Conservation (phyloP, 441 rosid genomes). For the Populus trichocarpa region DNA sequence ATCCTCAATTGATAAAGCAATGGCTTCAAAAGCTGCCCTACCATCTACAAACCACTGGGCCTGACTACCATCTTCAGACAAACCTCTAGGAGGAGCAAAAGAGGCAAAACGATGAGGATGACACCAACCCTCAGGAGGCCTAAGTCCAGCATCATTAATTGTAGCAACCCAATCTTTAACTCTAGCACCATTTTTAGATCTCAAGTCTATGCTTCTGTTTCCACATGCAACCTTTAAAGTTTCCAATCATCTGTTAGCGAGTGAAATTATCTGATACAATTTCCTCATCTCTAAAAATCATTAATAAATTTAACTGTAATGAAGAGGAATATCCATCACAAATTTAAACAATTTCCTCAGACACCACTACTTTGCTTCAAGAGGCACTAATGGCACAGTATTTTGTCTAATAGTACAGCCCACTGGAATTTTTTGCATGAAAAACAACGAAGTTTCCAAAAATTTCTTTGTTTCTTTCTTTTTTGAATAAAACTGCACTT, state of each 20-base stretch:
- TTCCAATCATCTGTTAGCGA: slow-evolving; percentile 41
- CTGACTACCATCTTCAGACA: slow-evolving; percentile 93
- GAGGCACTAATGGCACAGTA: background rate
- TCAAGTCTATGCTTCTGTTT: slow-evolving; percentile 78
- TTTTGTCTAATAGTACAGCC: background rate
- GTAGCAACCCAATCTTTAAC: slow-evolving; percentile 97
- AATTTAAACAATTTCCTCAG: background rate
- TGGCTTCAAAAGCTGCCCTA: slow-evolving; percentile 85
- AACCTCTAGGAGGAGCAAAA: slow-evolving; percentile 97
- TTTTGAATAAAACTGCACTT: background rate
- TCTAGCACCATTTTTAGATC: slow-evolving; percentile 72
- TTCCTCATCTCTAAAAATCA: slow-evolving; percentile 21
- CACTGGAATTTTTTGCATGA: background rate
- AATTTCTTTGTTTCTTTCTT: too few species aligned
- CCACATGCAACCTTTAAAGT: slow-evolving; percentile 86
- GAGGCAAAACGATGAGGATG: slow-evolving; percentile 99
- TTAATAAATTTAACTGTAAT: slow-evolving; percentile 1
- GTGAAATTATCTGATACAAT: slow-evolving; percentile 28
- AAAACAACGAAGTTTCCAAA: too few species aligned
- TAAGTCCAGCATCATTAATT: slow-evolving; percentile 94
- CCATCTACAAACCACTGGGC: slow-evolving; percentile 99
- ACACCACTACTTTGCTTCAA: background rate
- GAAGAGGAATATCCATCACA: background rate
- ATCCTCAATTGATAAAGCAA: slow-evolving; percentile 83
- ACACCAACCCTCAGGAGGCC: slow-evolving; percentile 99